Percentiles rank a stretch among this genome's conserved stretches.
Evolutionary conservation across 345 rosid species (phyloP).

Genomic region (Melastoma malabathricum): DNA sequence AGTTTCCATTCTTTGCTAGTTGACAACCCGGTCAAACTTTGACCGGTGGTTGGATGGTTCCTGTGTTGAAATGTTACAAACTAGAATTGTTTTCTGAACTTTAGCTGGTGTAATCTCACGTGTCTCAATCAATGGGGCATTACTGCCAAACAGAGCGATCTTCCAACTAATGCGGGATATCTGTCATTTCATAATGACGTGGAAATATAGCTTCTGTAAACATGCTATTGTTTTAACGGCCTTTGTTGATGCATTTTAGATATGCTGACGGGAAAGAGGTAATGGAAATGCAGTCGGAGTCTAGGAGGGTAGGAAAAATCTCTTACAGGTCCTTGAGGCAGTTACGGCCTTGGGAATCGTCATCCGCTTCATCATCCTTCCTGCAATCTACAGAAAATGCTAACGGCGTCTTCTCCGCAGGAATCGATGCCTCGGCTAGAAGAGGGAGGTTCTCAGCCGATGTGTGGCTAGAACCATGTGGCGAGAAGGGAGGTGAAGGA

Average conservation of each 20-base stretch:
- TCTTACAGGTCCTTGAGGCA: slow-evolving; percentile 44
- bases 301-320: neutral
- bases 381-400: slow-evolving; percentile 30
- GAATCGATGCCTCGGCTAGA: slow-evolving; percentile 10
- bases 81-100: neutral
- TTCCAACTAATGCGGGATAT: too few species aligned
- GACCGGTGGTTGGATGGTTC: slow-evolving; percentile 16
- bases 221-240: too few species aligned
- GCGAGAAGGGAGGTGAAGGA: slow-evolving; percentile 41
- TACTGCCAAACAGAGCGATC: too few species aligned
- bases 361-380: slow-evolving; percentile 2
- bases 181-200: too few species aligned
- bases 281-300: neutral
- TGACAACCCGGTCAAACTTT: slow-evolving; percentile 1
- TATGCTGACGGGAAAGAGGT: neutral
- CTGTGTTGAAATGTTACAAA: neutral
- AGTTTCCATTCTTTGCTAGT: neutral
- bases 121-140: too few species aligned
- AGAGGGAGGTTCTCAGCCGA: slow-evolving; percentile 32
- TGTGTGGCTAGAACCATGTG: slow-evolving; percentile 11
- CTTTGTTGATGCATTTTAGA: too few species aligned
- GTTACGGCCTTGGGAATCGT: slow-evolving; percentile 6
- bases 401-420: slow-evolving; percentile 6
- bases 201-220: too few species aligned
- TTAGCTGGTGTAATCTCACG: too few species aligned